Base-by-base conservation (phyloP, 176 grass and related monocot genomes). In the Aegilops speltoides region DNA sequence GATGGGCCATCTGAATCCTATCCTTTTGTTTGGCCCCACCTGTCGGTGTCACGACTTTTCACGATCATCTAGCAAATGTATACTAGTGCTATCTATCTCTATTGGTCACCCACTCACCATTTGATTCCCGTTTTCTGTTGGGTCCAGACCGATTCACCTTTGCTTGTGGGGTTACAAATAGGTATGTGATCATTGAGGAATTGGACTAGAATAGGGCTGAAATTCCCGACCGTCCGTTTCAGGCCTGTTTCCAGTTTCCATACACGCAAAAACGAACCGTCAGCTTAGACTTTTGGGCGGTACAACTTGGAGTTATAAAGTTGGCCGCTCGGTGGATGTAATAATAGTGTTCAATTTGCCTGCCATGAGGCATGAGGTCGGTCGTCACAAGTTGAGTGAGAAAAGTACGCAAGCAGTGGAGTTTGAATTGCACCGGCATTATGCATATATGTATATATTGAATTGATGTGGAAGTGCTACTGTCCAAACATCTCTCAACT, bases 291-390 rank as follows among this genome's bases (percentile, higher is more conserved):
- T 87, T 84, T 79, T 22, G 65, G 33, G 33, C 3, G 6, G 76
- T 88, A 33, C 50, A 85, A 77, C 77, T 77, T 91, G 86, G 54
- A 88, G 31, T 72, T 78, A n/a, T 57, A 88, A 80, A 80, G 24
- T 63, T 76, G 38, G 19, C 22, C 36, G 84, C 45, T 87, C 19
- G 33, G 63, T 87, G 81, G 76, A 68, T 80, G 81, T 67, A 59
- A 74, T 87, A 68, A 80, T 81, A 84, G 59, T 41, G 9, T 85
- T 56, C 68, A 77, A 64, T 54, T 91, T 81, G 50, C 62, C 86
- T 77, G 62, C 77, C 86, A 52, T 70, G 56, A 84, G 59, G 85
- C 86, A 50, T 69, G 56, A 81, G 45, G 85, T 31, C 29, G 59
- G 85, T 31, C 29, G 29, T 43, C 82, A 43, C 82, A 85, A 40